Evolutionary conservation across 2,329 filamentous ascomycete genomes (phyloP).

Genomic region (Pseudogymnoascus sp.): DNA sequence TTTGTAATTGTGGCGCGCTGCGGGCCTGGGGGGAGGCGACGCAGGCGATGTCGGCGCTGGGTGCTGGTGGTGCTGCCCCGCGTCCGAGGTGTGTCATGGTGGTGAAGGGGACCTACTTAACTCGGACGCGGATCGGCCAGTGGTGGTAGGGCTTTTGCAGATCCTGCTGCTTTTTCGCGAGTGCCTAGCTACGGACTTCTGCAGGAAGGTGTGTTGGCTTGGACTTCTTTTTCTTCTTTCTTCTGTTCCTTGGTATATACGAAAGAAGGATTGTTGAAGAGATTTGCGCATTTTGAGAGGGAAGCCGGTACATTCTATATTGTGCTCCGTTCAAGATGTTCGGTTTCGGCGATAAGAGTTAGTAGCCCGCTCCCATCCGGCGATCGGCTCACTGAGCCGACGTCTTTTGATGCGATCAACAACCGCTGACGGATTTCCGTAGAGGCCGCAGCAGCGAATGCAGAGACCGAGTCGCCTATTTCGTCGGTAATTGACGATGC

Average conservation of each 20-base stretch:
- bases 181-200: background rate
- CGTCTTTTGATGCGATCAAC: background rate
- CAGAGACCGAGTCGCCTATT: background rate
- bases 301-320: background rate
- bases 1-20: background rate
- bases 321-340: background rate
- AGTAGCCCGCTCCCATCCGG: background rate
- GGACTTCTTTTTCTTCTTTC: background rate
- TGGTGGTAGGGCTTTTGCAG: background rate
- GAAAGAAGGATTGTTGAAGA: background rate
- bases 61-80: background rate
- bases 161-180: background rate
- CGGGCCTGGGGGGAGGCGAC: background rate
- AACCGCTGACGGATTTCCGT: background rate
- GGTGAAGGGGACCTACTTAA: constrained; percentile 1
- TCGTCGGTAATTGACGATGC: background rate
- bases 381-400: background rate
- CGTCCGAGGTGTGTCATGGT: background rate
- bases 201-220: background rate
- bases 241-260: background rate
- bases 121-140: background rate
- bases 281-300: background rate
- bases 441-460: background rate
- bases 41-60: background rate
- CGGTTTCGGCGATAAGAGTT: constrained; percentile 7